phyloP scores from a whole-genome alignment of 352 stramenopile genomes.

The Globisporangium paroecandrum region DNA sequence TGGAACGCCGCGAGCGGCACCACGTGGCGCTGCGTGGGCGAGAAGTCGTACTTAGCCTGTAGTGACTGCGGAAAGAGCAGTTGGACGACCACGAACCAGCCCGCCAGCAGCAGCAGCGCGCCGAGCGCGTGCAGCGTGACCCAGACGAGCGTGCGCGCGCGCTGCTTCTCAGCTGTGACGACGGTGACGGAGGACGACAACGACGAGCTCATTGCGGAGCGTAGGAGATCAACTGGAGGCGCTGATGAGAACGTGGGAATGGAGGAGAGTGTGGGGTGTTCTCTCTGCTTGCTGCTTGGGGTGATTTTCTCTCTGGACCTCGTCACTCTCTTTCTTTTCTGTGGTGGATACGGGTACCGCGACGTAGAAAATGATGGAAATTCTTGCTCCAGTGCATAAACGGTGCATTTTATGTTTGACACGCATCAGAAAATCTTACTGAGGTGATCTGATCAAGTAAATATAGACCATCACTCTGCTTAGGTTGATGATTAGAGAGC shows the following conservation, averaged over 20 bases:
- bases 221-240: too few species aligned
- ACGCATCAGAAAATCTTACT: not conserved
- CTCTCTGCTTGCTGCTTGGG: not conserved
- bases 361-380: not conserved
- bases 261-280: not conserved
- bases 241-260: not conserved
- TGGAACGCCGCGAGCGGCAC: conserved; percentile 7
- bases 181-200: not conserved
- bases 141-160: conserved; percentile 4
- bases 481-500: too few species aligned
- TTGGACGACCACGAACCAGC: not conserved
- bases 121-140: not conserved
- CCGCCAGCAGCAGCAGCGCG: conserved; percentile 1
- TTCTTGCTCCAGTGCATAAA: not conserved
- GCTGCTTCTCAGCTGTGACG: conserved; percentile 7
- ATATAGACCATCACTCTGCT: not conserved
- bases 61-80: conserved; percentile 1
- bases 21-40: not conserved
- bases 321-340: not conserved
- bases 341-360: not conserved
- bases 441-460: not conserved
- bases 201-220: not conserved
- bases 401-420: not conserved
- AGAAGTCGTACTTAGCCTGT: conserved; percentile 5
- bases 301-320: not conserved